Base-by-base conservation (phyloP, 2,329 filamentous ascomycete genomes). In the Xylaria sp. region DNA sequence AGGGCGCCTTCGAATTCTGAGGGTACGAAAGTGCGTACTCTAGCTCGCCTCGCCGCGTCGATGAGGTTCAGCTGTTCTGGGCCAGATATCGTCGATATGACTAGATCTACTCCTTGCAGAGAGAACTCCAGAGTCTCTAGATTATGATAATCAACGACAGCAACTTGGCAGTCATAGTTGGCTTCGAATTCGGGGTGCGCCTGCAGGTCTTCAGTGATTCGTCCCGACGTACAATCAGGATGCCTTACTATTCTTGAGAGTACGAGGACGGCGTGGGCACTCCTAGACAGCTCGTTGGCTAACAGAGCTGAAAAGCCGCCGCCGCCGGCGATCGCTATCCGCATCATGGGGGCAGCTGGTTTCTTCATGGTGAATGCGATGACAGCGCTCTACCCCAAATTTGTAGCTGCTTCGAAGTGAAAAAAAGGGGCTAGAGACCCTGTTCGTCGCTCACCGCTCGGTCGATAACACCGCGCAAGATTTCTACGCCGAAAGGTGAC, bases 1-100 rank as follows among this genome's bases (percentile, higher is more conserved):
- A 90, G 79, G 31, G 80, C 79, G 1, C 90, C 90, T 76, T 92
- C 89, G 68, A 92, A 93, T 68, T 92, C 90, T 6, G 90, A 89
- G 1, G 90, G 90, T 3, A 91, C 87, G 70, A 93, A 93, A 35
- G 86, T 83, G 15, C 84, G 82, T 1, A 93, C 90, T 17, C 85
- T 81, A 17, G 83, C 85, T 52, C 81, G 78, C 15, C 87, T 84
- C 0, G 90, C 89, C 1, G 90, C 90, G 67, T 90, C 86, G 73
- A 93, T 92, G 31, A 93, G 83, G 63, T 86, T 85, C 44, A 92
- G 80, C 72, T 93, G 90, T 29, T 87, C 80, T 17, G 76, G 77
- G 3, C 88, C 89, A 1, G 84, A 84, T 49, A 93, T 85, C 1
- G 90, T 93, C 1, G 90, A 93, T 58, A 93, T 90, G 68, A 92